These are phyloP conservation scores for Ajuga reptans DNA, from an alignment of 305 asterid species.

Conservation along the genomic window DNA sequence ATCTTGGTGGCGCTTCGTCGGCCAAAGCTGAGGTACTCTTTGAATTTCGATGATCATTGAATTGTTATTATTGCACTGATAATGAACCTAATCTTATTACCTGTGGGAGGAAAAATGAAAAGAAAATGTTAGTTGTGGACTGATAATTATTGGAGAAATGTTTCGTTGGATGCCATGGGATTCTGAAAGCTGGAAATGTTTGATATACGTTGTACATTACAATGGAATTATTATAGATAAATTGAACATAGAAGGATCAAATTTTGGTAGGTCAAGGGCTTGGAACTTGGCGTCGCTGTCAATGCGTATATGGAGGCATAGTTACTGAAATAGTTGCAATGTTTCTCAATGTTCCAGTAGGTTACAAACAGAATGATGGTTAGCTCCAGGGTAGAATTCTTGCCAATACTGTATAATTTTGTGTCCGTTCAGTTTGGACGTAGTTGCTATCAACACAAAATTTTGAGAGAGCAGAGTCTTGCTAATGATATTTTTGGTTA, in stretches of 20 bases:
- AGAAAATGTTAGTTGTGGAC: not conserved
- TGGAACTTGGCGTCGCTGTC: not conserved
- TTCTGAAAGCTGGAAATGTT: not conserved
- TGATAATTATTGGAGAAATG: not conserved
- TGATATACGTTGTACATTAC: not conserved
- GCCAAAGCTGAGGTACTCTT: conserved; percentile 80
- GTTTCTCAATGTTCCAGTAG: not conserved
- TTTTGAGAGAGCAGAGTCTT: not conserved
- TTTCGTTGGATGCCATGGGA: not conserved
- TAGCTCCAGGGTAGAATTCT: not conserved
- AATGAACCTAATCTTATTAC: not conserved
- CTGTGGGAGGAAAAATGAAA: not conserved
- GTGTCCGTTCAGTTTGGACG: not conserved
- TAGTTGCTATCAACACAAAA: not conserved
- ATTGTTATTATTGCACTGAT: not conserved
- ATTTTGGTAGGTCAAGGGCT: not conserved
- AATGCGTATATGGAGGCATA: not conserved
- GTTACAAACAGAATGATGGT: not conserved
- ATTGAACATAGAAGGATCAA: not conserved
- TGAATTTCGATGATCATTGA: not conserved
- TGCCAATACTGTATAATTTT: not conserved
- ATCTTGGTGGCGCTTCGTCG: conserved; percentile 87
- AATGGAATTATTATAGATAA: not conserved
- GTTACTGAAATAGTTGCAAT: not conserved
- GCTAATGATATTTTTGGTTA: not conserved